Conservation (phyloP, 768 basidiomycete species). For the Tylopilus plumbeoviolaceoides region DNA sequence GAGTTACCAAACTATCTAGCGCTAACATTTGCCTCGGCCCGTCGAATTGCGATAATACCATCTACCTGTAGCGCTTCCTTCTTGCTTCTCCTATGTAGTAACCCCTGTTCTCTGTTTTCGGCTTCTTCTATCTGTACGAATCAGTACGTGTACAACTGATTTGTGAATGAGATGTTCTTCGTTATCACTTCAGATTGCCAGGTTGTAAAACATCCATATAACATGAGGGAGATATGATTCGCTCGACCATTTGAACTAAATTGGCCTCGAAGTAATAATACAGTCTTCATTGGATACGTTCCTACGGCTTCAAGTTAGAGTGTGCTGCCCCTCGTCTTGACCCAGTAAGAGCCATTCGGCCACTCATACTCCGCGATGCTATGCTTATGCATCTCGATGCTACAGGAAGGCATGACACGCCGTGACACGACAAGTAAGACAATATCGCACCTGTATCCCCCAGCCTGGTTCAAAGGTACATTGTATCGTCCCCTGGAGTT, state of each 20-base stretch:
- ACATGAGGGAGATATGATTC: background rate
- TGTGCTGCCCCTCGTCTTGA: slow-evolving; percentile 3
- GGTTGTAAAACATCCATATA: no score
- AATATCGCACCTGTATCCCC: slow-evolving; percentile 54
- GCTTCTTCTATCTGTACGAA: slow-evolving; percentile 24
- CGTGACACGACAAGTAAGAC: background rate
- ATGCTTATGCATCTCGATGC: slow-evolving; percentile 83
- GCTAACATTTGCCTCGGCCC: slow-evolving; percentile 1
- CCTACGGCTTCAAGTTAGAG: background rate
- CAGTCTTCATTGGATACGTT: background rate
- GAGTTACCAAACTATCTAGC: slow-evolving; percentile 30
- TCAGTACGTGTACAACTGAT: slow-evolving; percentile 8
- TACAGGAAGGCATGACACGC: slow-evolving; percentile 25
- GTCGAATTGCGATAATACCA: slow-evolving; percentile 13
- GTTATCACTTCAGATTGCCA: background rate
- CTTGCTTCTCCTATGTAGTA: slow-evolving; percentile 27
- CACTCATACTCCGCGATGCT: slow-evolving; percentile 83
- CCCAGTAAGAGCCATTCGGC: slow-evolving; percentile 60
- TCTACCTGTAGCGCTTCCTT: slow-evolving; percentile 25
- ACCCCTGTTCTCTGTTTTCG: slow-evolving; percentile 8
- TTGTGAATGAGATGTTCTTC: background rate
- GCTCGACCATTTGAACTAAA: background rate
- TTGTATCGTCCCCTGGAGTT: slow-evolving; percentile 84
- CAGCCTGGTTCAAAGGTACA: slow-evolving; percentile 68
- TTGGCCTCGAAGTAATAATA: background rate